These are phyloP conservation scores for Aspergillus sp. DNA, from an alignment of 2,329 filamentous ascomycete genomes.

Conservation along the genomic window DNA sequence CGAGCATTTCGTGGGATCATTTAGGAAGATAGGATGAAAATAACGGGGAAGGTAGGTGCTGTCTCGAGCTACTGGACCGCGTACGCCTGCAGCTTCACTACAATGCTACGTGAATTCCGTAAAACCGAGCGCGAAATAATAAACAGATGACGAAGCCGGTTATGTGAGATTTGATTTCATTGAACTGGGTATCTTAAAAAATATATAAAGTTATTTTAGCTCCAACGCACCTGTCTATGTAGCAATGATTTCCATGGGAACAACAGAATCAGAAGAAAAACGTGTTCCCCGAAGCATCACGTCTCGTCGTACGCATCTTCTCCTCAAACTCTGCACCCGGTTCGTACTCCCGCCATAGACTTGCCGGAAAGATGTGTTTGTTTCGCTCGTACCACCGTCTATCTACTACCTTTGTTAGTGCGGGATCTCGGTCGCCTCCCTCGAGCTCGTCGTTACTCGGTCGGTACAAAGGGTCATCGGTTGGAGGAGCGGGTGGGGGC, in stretches of 20 bases:
- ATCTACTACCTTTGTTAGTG: constrained; percentile 89
- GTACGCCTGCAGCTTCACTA: neutral
- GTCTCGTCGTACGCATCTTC: constrained; percentile 68
- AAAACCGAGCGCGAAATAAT: neutral
- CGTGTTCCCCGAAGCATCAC: constrained; percentile 84
- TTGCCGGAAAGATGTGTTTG: constrained; percentile 97
- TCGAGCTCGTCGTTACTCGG: constrained; percentile 63
- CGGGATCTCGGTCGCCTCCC: constrained; percentile 74
- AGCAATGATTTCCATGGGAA: constrained; percentile 5
- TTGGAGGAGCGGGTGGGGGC: constrained; percentile 29
- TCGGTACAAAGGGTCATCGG: constrained; percentile 44
- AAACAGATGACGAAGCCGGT: neutral
- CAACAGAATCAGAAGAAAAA: constrained; percentile 69
- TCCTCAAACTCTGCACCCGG: constrained; percentile 73
- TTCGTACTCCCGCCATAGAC: constrained; percentile 93
- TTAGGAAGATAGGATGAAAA: neutral
- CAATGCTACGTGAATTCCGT: neutral
- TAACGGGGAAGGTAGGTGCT: constrained; percentile 1
- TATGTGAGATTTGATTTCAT: neutral
- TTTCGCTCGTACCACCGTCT: constrained; percentile 95
- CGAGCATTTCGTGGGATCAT: neutral
- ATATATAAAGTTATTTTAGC: constrained; percentile 13
- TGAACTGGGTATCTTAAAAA: constrained; percentile 16
- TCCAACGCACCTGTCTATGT: constrained; percentile 8
- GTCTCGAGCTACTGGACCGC: neutral